These are phyloP conservation scores for Crithidia sp. DNA, from an alignment of 208 protist genomes.

Conservation along the genomic window DNA sequence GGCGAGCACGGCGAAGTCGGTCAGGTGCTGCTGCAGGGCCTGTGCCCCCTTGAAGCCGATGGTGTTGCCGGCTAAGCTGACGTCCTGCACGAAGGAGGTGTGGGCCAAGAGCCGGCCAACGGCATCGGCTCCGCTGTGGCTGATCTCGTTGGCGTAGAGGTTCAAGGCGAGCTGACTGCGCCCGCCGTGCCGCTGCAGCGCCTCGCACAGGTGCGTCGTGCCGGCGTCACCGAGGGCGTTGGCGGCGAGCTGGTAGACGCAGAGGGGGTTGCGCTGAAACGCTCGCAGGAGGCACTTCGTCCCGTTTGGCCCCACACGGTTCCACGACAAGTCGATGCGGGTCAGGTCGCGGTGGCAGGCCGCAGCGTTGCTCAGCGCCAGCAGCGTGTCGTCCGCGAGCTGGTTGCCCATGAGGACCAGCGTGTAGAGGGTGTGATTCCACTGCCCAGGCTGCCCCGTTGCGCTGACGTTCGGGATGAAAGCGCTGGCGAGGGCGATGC, in stretches of 20 bases:
- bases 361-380: slow-evolving; percentile 85
- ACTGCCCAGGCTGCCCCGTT: slow-evolving; percentile 82
- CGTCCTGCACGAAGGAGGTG: slow-evolving; percentile 63
- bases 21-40: slow-evolving; percentile 52
- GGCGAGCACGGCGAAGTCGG: slow-evolving; percentile 31
- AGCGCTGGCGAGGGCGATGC: slow-evolving; percentile 83
- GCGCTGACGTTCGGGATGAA: slow-evolving; percentile 85
- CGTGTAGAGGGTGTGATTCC: slow-evolving; percentile 82
- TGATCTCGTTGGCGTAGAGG: slow-evolving; percentile 76
- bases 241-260: slow-evolving; percentile 71
- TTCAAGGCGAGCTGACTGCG: slow-evolving; percentile 74
- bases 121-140: slow-evolving; percentile 63
- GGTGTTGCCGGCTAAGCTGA: slow-evolving; percentile 80
- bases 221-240: slow-evolving; percentile 85
- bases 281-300: slow-evolving; percentile 78
- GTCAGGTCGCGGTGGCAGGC: slow-evolving; percentile 84
- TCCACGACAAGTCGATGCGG: slow-evolving; percentile 84
- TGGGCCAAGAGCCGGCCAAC: slow-evolving; percentile 69
- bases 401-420: slow-evolving; percentile 75
- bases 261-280: slow-evolving; percentile 80
- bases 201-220: slow-evolving; percentile 64
- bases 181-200: slow-evolving; percentile 66
- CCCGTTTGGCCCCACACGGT: slow-evolving; percentile 76
- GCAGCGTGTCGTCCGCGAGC: slow-evolving; percentile 78
- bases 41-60: slow-evolving; percentile 78